Conservation (phyloP, 2,329 filamentous ascomycete genomes). For the Lecanicillium sp. region DNA sequence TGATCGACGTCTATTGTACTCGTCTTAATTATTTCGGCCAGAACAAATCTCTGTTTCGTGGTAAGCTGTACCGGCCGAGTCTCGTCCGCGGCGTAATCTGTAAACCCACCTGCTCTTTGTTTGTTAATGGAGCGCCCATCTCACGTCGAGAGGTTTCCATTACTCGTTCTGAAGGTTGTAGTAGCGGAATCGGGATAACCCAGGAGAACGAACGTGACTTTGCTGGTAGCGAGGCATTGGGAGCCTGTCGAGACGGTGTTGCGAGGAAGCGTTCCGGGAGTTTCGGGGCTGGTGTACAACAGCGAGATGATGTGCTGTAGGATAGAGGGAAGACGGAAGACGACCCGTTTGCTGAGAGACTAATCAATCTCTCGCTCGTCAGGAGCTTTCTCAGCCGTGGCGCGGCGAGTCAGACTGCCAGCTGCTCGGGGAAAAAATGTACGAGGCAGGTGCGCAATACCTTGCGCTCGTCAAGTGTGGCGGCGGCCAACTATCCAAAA, state of each 20-base stretch:
- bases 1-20: slow-evolving; percentile 43
- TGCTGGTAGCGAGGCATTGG: slow-evolving; percentile 11
- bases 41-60: slow-evolving; percentile 46
- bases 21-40: slow-evolving; percentile 53
- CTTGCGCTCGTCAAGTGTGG: too few relatives aligned
- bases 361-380: too few relatives aligned
- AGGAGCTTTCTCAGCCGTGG: too few relatives aligned
- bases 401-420: too few relatives aligned
- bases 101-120: slow-evolving; percentile 48
- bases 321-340: too few relatives aligned
- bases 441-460: too few relatives aligned
- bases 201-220: slow-evolving; percentile 6
- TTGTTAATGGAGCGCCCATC: slow-evolving; percentile 32
- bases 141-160: not conserved
- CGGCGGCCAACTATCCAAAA: not conserved
- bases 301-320: too few relatives aligned
- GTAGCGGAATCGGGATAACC: not conserved
- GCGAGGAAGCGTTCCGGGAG: not conserved
- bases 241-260: not conserved
- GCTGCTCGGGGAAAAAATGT: too few relatives aligned
- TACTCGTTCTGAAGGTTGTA: not conserved
- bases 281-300: not conserved
- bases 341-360: too few relatives aligned
- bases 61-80: slow-evolving; percentile 4
- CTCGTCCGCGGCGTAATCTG: too few relatives aligned